These are phyloP conservation scores for Solanum hybrid DNA, from an alignment of 305 asterid genomes.

Conservation along the genomic window DNA sequence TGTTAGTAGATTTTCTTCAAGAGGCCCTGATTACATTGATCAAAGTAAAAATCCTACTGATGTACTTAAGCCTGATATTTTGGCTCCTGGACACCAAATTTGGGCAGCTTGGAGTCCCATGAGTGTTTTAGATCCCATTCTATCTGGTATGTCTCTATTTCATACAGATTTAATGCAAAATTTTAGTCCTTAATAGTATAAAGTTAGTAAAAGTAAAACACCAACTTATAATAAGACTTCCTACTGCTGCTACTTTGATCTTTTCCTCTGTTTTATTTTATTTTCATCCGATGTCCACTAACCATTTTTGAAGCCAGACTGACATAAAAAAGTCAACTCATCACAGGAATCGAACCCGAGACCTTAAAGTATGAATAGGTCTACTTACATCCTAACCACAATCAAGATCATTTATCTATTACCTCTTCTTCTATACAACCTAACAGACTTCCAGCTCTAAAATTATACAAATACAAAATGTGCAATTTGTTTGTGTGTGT, in stretches of 20 bases:
- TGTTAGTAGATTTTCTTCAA: constrained; percentile 80
- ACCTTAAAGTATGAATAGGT: not conserved
- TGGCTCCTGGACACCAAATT: constrained; percentile 94
- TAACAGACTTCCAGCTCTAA: not conserved
- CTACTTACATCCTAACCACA: not conserved
- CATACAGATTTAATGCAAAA: too few species aligned
- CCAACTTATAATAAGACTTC: not conserved
- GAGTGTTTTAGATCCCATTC: constrained; percentile 57
- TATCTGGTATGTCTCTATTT: constrained; percentile 37
- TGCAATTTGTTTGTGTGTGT: not conserved
- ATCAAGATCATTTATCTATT: not conserved
- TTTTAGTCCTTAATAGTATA: not conserved
- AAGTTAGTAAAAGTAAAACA: not conserved
- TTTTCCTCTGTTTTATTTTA: not conserved
- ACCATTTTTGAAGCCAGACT: not conserved
- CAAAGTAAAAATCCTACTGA: constrained; percentile 50
- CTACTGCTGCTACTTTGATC: not conserved
- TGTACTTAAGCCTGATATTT: constrained; percentile 82
- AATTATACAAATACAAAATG: not conserved
- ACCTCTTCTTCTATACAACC: not conserved
- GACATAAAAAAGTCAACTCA: not conserved
- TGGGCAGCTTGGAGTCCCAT: constrained; percentile 99
- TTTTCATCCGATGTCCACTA: not conserved
- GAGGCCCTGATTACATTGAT: constrained; percentile 77
- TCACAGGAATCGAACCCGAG: not conserved